Evolutionary conservation across 1,284 basidiomycete genomes (phyloP), one percentile per base, ranked within the genome.

Genomic region (Tilletia horrida): DNA sequence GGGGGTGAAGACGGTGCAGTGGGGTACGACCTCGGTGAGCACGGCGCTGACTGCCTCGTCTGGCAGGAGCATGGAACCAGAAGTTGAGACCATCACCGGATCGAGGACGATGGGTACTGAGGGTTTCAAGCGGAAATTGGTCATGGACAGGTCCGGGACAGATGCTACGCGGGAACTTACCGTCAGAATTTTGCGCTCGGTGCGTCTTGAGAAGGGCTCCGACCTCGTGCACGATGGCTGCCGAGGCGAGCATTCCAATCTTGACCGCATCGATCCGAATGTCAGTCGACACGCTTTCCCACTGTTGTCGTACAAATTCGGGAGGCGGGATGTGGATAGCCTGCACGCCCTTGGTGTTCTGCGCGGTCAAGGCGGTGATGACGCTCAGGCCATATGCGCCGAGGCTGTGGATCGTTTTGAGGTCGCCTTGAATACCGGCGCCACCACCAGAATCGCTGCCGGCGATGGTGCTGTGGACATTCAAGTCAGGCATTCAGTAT

Each of bases 31-130:
- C 13, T 88, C 85, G 0, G 82, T 67, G 11, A 88, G 84, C 65
- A 96, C 79, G 1, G 86, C 84, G 3, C 85, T 81, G 52, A 94
- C 80, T 0, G 92, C 91, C 11, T 88, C 86, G 4, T 86, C 82
- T 2, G 88, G 85, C 2, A 97, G 85, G 0, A 97, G 85, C 8
- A 86, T 87, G 74, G 94, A 91, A 1, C 93, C 93, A 0, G 92
- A 93, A 0, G 93, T 96, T 1, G 92, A 93, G 0, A 97, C 91
- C 82, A 90, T 94, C 25, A 97, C 93, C 0, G 94, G 93, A 80
- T 81, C 80, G 29, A 81, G 63, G 0, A 81, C 76, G 57, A 81
- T 67, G 1, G 78, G 74, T 1, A 70, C 66, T 48, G 45, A 16
- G 44, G 7, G 40, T 21, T 35, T 18, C 45, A 23, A 48, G 21